Evolutionary conservation across 177 flowering plant genomes (phyloP), one percentile per base, ranked within the genome.

Genomic region (Vitis hybrid): DNA sequence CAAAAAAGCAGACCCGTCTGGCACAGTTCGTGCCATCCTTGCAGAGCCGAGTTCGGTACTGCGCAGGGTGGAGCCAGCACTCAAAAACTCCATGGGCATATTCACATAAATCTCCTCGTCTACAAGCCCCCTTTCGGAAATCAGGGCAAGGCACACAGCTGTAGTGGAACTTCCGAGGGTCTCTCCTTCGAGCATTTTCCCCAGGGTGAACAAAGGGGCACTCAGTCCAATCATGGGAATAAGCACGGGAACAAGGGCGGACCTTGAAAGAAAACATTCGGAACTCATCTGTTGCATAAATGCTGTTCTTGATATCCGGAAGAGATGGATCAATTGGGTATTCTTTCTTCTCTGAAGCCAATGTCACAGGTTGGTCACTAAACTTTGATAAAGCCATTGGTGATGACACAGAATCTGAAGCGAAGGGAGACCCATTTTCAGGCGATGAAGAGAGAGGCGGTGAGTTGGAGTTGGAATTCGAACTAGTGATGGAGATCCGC

Each of bases 141-240:
- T 87, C 91, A 59, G 91, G 89, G 66, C 91, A 87, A 1, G 91
- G 87, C 20, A 82, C 87, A 66, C 87, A 82, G 64, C 86, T 84
- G 70, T 85, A 87, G 51, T 84, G 90, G 52, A 50, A 87, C 77
- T 85, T 87, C 50, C 90, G 52, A 1, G 90, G 90, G 66, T 87
- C 91, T n/a, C 91, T 75, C 64, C 91, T 69, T 13, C 89, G 82
- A 19, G 91, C 91, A 68, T 87, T 87, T 51, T 87, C 91, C 1
- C 91, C 89, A 2, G 91, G 89, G 64, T 87, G 91, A 14, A 79
- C 91, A 79, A 83, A 87, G 1, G 91, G 91, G 45, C 91, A 87
- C 75, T 87, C 91, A 0, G 91, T 87, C 91, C 91, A 87, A 61
- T 85, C 91, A 74, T 87, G 91, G 26, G 89, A 85, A 59, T 86